phyloP scores from a whole-genome alignment of 2,329 filamentous ascomycete species.

The Colletotrichum siamense region DNA sequence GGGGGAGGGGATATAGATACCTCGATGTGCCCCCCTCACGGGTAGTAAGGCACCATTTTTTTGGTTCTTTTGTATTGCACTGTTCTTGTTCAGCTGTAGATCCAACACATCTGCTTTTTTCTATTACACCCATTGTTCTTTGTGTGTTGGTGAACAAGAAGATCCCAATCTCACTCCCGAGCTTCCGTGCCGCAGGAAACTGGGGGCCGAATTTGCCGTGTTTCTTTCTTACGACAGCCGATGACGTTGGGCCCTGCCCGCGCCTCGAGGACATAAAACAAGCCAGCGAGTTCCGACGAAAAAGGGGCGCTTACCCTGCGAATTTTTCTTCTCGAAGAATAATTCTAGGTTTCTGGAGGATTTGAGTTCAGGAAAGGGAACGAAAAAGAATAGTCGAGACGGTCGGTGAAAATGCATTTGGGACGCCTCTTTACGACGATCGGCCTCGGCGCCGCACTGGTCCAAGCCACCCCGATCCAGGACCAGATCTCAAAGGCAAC shows the following conservation, averaged over 20 bases:
- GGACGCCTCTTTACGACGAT: background rate
- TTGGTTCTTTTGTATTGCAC: background rate
- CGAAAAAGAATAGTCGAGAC: background rate
- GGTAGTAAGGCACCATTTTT: background rate
- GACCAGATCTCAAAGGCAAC: background rate
- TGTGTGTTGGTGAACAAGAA: background rate
- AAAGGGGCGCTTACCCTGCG: background rate
- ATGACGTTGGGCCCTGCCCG: conserved; percentile 14
- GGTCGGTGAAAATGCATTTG: conserved; percentile 6
- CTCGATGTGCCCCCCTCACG: background rate
- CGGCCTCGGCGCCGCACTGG: background rate
- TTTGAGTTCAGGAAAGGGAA: background rate
- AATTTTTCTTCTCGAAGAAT: background rate
- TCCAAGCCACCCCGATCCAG: conserved; percentile 5
- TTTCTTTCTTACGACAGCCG: background rate
- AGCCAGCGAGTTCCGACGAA: background rate
- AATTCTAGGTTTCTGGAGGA: background rate
- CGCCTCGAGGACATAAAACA: background rate
- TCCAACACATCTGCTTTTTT: background rate
- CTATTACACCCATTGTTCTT: background rate
- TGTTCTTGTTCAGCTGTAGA: background rate
- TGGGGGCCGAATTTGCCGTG: background rate
- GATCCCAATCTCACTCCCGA: background rate
- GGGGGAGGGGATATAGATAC: background rate
- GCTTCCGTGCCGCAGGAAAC: background rate